Base-by-base conservation (phyloP, 495 filamentous ascomycete species). In the Neurospora cerealis region DNA sequence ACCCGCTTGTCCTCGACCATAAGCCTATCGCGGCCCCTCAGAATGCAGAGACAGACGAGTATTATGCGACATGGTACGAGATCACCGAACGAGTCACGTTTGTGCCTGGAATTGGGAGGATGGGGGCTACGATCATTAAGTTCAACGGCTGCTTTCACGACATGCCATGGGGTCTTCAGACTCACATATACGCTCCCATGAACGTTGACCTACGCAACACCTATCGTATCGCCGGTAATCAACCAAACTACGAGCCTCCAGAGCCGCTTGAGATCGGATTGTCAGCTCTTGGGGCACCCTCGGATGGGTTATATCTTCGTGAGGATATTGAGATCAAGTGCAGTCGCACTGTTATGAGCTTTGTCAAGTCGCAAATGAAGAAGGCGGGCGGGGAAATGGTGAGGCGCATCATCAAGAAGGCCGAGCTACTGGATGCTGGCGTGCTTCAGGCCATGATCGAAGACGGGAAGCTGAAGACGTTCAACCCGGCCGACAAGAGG, bases 131-230 rank as follows among this genome's bases (percentile, higher is more conserved):
- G 75, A 90, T 88, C 69, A 87, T 93, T 72, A 89, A 83, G 73
- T 94, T 93, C 87, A 91, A 91, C 75, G 91, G 87, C 75, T 91
- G 89, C 82, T 93, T 94, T 82, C 88, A 93, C 77, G 88, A 94
- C 77, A 85, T 90, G 69, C 85, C 88, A 10, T 87, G 88, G 81
- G 92, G 92, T 2, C 81, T 94, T 28, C 88, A 92, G 80, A 93
- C 92, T 3, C 92, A 94, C 80, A 87, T 90, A 73, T 93, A 92
- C 74, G 91, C 89, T 4, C 92, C 92, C 5, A 82, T 87, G 80
- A 82, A 82, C 36, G 80, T 87, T 70, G 85, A 87, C 75, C 79
- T 87, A 71, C 84, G 85, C 71, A 85, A 85, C 78, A 86, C 78
- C 41, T 87, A 86, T 71, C 83, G 83, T 79, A 85, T 87, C 48